Percentiles rank a stretch among this genome's conserved stretches.
phyloP scores from a whole-genome alignment of 2,329 filamentous ascomycete species.

The Ascosphaera apis region DNA sequence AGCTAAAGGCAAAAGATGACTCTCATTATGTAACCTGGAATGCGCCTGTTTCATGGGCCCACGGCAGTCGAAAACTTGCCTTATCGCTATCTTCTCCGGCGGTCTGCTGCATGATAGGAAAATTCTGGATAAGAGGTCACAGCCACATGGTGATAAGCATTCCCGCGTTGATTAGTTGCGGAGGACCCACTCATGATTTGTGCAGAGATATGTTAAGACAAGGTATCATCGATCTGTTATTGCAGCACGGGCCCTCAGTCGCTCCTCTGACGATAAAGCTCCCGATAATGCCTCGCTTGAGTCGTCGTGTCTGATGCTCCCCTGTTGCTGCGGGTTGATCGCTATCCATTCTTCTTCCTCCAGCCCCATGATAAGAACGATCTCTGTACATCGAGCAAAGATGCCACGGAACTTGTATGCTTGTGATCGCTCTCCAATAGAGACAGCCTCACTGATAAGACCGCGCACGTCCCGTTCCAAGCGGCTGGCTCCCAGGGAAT shows the following conservation, averaged over 20 bases:
- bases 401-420: constrained; percentile 52
- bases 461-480: constrained; percentile 67
- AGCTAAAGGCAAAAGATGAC: background rate
- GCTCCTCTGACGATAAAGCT: background rate
- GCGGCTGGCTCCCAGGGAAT: constrained; percentile 56
- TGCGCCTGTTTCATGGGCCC: background rate
- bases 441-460: constrained; percentile 33
- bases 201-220: background rate
- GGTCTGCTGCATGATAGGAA: background rate
- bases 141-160: background rate
- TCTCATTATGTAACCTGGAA: background rate
- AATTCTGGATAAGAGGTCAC: background rate
- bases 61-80: background rate
- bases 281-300: background rate
- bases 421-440: constrained; percentile 25
- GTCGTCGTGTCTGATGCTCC: background rate
- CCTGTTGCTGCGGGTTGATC: background rate
- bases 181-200: background rate
- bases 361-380: constrained; percentile 76
- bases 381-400: constrained; percentile 55
- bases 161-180: background rate
- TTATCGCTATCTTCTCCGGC: background rate
- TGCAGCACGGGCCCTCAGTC: background rate
- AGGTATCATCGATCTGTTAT: background rate
- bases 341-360: constrained; percentile 86